A percentile compares a stretch with the other conserved stretches of the same genome.
These are phyloP conservation scores for Colletotrichum karsti DNA, from an alignment of 2,329 filamentous ascomycete species.

Conservation along the genomic window DNA sequence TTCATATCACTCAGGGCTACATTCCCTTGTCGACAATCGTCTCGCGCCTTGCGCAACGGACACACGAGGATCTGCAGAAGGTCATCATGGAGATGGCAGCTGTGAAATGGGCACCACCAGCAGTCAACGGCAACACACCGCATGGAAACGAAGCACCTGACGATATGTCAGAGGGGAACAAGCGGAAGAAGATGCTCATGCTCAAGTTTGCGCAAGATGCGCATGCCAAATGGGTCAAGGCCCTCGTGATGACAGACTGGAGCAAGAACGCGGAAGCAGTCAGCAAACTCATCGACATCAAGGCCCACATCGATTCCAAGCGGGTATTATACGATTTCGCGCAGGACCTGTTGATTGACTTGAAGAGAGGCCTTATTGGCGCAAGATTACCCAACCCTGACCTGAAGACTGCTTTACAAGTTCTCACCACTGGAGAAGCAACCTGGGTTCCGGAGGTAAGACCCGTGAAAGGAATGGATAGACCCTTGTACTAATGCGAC, in stretches of 20 bases:
- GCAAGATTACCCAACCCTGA: conserved; percentile 90
- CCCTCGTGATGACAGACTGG: conserved; percentile 91
- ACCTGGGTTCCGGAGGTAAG: conserved; percentile 82
- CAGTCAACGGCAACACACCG: conserved; percentile 60
- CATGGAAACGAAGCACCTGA: conserved; percentile 49
- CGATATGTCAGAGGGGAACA: conserved; percentile 70
- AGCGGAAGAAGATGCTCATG: conserved; percentile 78
- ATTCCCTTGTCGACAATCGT: conserved; percentile 80
- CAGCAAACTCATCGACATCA: conserved; percentile 88
- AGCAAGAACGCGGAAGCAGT: conserved; percentile 81
- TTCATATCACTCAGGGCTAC: conserved; percentile 80
- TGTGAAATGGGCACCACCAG: conserved; percentile 64
- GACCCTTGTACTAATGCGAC: conserved; percentile 5
- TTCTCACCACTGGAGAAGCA: conserved; percentile 81
- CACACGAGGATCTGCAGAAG: conserved; percentile 80
- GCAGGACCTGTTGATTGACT: conserved; percentile 70
- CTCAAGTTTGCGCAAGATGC: conserved; percentile 82
- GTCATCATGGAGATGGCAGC: conserved; percentile 76
- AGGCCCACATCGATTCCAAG: conserved; percentile 74
- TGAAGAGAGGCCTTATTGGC: conserved; percentile 76
- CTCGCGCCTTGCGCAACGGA: conserved; percentile 81
- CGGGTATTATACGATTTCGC: conserved; percentile 67
- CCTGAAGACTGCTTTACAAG: conserved; percentile 85
- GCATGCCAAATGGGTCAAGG: conserved; percentile 91
- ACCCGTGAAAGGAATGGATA: not conserved